Evolutionary conservation across 257 asterid species (phyloP).

Genomic region (Nicotiana tomentosiformis): DNA sequence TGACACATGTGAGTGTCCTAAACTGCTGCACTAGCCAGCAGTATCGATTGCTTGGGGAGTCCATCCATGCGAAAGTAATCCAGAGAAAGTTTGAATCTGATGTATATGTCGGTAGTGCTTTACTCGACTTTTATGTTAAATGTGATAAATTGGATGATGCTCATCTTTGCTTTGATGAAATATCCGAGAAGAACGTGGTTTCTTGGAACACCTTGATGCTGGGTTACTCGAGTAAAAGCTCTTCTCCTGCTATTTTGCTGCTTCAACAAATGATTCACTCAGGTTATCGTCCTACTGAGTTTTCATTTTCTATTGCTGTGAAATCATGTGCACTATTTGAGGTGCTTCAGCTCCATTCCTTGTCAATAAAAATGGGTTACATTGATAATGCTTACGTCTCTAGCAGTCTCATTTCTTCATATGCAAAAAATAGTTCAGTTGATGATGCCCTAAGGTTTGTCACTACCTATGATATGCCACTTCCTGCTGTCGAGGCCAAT

Average conservation of each 20-base stretch:
- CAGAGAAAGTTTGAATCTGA: constrained; percentile 43
- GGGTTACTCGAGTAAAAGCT: constrained; percentile 52
- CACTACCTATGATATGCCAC: constrained; percentile 18
- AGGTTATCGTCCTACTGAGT: constrained; percentile 51
- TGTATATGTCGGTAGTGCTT: constrained; percentile 51
- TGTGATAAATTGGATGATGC: constrained; percentile 49
- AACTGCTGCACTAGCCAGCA: constrained; percentile 42
- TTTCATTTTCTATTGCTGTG: constrained; percentile 52
- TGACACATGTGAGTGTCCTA: constrained; percentile 40
- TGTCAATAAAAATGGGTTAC: constrained; percentile 56
- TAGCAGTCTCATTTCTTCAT: constrained; percentile 60
- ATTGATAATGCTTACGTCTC: constrained; percentile 42
- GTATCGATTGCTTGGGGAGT: constrained; percentile 39
- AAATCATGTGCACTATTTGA: constrained; percentile 40
- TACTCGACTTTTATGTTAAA: constrained; percentile 64
- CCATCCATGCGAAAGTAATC: constrained; percentile 50
- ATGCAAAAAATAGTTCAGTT: constrained; percentile 45
- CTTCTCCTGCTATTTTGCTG: constrained; percentile 33
- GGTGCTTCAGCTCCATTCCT: constrained; percentile 64
- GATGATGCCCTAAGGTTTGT: constrained; percentile 48
- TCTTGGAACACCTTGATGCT: constrained; percentile 75
- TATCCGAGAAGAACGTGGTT: constrained; percentile 52
- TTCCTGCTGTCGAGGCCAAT: constrained; percentile 48
- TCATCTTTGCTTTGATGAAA: constrained; percentile 48
- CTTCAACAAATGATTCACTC: constrained; percentile 50